phyloP scores from a whole-genome alignment of 345 rosid species.

The Hibiscus trionum region DNA sequence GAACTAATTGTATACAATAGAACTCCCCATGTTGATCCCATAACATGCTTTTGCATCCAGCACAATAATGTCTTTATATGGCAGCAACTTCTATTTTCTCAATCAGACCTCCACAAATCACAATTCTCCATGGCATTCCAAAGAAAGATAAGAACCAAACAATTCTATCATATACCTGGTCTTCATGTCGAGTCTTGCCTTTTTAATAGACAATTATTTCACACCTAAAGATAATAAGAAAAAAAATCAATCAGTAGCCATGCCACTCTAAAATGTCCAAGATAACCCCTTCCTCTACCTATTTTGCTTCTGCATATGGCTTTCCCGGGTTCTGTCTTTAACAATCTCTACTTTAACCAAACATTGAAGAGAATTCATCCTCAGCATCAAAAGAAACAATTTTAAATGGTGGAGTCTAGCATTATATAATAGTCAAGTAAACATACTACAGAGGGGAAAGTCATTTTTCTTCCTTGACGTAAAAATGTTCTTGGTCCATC shows the following conservation, averaged over 20 bases:
- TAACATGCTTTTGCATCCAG: not conserved
- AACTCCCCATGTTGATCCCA: not conserved
- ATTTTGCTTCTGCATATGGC: not conserved
- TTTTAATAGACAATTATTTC: slow-evolving; percentile 7
- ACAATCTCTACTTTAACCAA: not conserved
- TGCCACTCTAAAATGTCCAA: slow-evolving; percentile 1
- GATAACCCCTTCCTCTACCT: slow-evolving; percentile 1
- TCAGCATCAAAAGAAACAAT: slow-evolving; percentile 5
- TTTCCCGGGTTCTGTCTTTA: slow-evolving; percentile 3
- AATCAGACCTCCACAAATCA: not conserved
- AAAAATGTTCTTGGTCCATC: not conserved
- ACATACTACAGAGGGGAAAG: not conserved
- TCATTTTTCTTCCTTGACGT: not conserved
- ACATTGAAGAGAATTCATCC: not conserved
- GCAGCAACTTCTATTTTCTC: not conserved
- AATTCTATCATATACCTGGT: not conserved
- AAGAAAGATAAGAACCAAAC: not conserved
- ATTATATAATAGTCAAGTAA: not conserved
- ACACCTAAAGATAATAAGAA: slow-evolving; percentile 5
- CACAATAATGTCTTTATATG: not conserved
- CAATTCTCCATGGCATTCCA: not conserved
- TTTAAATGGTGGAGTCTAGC: not conserved
- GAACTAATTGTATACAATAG: not conserved
- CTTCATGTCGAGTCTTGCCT: not conserved
- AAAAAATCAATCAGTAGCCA: slow-evolving; percentile 5